phyloP scores from a whole-genome alignment of 805 yeast genomes.

The Saccharomycopsis capsularis region DNA sequence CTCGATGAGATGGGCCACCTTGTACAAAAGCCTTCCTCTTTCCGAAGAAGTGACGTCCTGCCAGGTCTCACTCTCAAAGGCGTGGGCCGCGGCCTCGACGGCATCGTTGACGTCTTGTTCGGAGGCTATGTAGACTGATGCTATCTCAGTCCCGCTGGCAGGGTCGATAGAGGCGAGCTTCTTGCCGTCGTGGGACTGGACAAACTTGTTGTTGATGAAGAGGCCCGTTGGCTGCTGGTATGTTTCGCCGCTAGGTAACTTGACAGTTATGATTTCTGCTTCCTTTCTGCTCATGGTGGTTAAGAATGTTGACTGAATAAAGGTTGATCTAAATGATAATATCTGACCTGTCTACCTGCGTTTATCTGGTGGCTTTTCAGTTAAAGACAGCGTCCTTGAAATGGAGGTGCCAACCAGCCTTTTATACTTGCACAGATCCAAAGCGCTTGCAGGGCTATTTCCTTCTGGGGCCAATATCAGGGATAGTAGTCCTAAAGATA shows the following conservation, averaged over 20 bases:
- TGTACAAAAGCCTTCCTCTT: constrained; percentile 40
- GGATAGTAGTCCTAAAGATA: too few relatives aligned
- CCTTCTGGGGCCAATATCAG: too few relatives aligned
- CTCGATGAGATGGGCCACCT: constrained; percentile 44
- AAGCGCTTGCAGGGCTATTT: too few relatives aligned
- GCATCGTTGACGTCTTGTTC: constrained; percentile 48
- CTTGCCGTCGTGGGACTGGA: constrained; percentile 43
- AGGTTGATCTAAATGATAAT: too few relatives aligned
- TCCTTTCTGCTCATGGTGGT: too few relatives aligned
- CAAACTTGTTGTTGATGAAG: constrained; percentile 70
- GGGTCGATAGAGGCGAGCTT: constrained; percentile 39
- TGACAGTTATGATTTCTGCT: constrained; percentile 26
- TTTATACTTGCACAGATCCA: too few relatives aligned
- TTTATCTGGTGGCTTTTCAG: too few relatives aligned
- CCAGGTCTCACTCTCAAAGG: constrained; percentile 42
- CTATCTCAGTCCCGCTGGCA: constrained; percentile 44
- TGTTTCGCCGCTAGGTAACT: constrained; percentile 58
- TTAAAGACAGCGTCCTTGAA: too few relatives aligned
- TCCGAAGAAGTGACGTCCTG: constrained; percentile 37
- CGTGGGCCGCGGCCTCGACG: constrained; percentile 44
- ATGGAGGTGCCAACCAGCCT: too few relatives aligned
- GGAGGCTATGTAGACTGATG: constrained; percentile 44
- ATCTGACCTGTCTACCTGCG: too few relatives aligned
- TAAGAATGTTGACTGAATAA: too few relatives aligned
- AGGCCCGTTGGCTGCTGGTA: constrained; percentile 71